These are phyloP conservation scores for Hygrocybe punicea DNA, from an alignment of 768 basidiomycete species.

Conservation along the genomic window DNA sequence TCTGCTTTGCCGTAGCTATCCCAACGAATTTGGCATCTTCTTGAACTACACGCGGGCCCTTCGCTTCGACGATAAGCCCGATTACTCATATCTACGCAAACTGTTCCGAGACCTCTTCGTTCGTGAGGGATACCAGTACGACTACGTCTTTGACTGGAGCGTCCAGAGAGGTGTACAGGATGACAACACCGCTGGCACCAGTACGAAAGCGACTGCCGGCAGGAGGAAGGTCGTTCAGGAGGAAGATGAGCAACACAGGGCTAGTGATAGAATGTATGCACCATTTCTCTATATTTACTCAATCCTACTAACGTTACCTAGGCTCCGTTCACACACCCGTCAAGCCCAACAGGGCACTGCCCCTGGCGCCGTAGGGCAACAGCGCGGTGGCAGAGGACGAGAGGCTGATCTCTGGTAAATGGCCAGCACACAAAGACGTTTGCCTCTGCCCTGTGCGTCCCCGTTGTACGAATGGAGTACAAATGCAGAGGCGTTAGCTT, in stretches of 20 bases:
- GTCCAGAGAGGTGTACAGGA: conserved; percentile 75
- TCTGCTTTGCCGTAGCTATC: conserved; percentile 97
- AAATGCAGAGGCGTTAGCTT: conserved; percentile 38
- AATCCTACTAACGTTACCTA: conserved; percentile 27
- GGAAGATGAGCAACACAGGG: conserved; percentile 72
- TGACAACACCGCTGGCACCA: conserved; percentile 55
- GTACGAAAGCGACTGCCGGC: conserved; percentile 59
- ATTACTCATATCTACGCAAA: conserved; percentile 99
- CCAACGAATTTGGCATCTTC: conserved; percentile 99
- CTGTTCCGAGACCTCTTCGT: conserved; percentile 98
- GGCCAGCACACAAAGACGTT: conserved; percentile 21
- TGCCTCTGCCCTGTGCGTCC: conserved; percentile 41
- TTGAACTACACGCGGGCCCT: conserved; percentile 98
- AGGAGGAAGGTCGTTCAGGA: conserved; percentile 82
- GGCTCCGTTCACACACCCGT: conserved; percentile 86
- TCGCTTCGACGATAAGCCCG: conserved; percentile 99
- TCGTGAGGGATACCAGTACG: conserved; percentile 97
- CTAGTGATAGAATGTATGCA: conserved; percentile 79
- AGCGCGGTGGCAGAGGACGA: conserved; percentile 43
- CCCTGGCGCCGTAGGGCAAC: conserved; percentile 48
- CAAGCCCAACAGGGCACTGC: conserved; percentile 62
- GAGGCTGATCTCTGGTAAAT: conserved; percentile 58
- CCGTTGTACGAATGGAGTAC: conserved; percentile 48
- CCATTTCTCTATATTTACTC: conserved; percentile 11
- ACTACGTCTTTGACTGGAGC: conserved; percentile 99